Evolutionary conservation across 768 basidiomycete genomes (phyloP).

Genomic region (Heimioporus sp.): DNA sequence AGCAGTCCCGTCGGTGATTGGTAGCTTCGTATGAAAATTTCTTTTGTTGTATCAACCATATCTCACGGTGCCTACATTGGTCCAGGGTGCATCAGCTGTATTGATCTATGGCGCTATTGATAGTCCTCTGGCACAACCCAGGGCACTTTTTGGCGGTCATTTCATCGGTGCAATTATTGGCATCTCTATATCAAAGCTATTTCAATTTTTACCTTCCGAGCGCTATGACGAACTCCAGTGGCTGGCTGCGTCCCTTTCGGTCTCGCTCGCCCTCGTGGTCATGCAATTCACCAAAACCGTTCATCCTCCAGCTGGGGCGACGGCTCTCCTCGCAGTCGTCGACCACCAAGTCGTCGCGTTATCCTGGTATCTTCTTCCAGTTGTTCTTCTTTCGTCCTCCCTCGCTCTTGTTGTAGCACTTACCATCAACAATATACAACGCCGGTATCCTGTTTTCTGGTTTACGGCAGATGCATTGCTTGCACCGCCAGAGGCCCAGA

Average conservation of each 20-base stretch:
- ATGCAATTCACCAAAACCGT: constrained; percentile 54
- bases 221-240: constrained; percentile 45
- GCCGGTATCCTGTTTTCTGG: constrained; percentile 48
- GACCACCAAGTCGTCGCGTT: constrained; percentile 41
- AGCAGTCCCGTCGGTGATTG: constrained; percentile 34
- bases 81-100: constrained; percentile 54
- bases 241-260: constrained; percentile 37
- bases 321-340: constrained; percentile 48
- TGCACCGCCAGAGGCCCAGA: not conserved
- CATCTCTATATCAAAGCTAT: constrained; percentile 50
- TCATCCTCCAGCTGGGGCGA: constrained; percentile 60
- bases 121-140: constrained; percentile 51
- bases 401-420: constrained; percentile 46
- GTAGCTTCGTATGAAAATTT: constrained; percentile 18
- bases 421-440: constrained; percentile 49
- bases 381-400: constrained; percentile 46
- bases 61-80: no score
- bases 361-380: constrained; percentile 54
- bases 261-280: constrained; percentile 39
- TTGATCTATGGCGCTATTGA: constrained; percentile 55
- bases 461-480: constrained; percentile 16
- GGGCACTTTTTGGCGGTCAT: constrained; percentile 47
- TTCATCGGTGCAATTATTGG: constrained; percentile 41
- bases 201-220: constrained; percentile 43
- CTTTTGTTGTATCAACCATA: not conserved